phyloP scores from a whole-genome alignment of 1,284 basidiomycete species.

The Cutaneotrichosporon sp. region DNA sequence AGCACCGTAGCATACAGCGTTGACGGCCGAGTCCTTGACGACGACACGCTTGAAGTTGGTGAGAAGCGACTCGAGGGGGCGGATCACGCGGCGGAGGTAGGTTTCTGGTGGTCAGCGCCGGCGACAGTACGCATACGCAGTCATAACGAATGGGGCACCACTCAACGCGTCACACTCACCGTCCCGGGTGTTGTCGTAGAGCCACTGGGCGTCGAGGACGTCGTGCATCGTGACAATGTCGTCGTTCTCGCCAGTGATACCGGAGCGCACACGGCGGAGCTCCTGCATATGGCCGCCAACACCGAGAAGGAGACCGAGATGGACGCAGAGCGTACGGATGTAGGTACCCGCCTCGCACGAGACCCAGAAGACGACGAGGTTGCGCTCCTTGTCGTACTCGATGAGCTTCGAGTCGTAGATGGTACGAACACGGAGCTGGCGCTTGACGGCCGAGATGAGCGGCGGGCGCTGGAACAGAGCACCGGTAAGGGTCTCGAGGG shows the following conservation, averaged over 20 bases:
- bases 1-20: constrained; percentile 98
- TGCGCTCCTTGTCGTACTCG: constrained; percentile 97
- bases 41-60: constrained; percentile 98
- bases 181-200: constrained; percentile 98
- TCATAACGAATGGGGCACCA: constrained; percentile 39
- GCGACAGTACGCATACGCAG: too few species aligned
- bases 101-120: constrained; percentile 59
- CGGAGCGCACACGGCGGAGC: constrained; percentile 86
- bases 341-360: constrained; percentile 97
- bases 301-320: constrained; percentile 88
- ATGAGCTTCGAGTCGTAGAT: constrained; percentile 95
- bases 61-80: constrained; percentile 89
- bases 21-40: constrained; percentile 98
- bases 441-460: constrained; percentile 97
- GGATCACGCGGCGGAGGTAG: constrained; percentile 91
- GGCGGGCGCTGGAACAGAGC: constrained; percentile 99
- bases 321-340: constrained; percentile 96
- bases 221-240: constrained; percentile 99
- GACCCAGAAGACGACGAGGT: constrained; percentile 97
- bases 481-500: constrained; percentile 93
- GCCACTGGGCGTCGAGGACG: constrained; percentile 97
- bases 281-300: constrained; percentile 99
- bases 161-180: constrained; percentile 54
- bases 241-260: constrained; percentile 95
- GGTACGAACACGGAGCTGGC: constrained; percentile 94